phyloP scores from a whole-genome alignment of 2,329 filamentous ascomycete genomes.

The Botrytis deweyae region DNA sequence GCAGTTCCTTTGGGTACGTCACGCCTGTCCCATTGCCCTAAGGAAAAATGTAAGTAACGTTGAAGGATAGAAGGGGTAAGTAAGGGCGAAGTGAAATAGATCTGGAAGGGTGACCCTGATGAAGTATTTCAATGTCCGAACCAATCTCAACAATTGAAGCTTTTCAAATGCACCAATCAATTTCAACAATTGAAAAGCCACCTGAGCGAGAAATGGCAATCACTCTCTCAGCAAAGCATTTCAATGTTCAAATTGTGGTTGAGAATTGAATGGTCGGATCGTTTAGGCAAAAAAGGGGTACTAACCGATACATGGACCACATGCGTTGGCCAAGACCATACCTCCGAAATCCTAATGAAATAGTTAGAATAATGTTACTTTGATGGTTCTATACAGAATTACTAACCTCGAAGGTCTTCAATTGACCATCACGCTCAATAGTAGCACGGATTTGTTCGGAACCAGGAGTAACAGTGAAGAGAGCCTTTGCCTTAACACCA shows the following conservation, averaged over 20 bases:
- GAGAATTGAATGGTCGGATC: neutral
- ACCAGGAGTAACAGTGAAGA: conserved; percentile 94
- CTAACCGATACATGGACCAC: conserved; percentile 79
- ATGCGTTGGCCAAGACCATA: conserved; percentile 92
- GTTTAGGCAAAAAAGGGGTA: conserved; percentile 1
- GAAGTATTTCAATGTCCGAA: neutral
- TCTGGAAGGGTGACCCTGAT: neutral
- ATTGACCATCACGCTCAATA: conserved; percentile 76
- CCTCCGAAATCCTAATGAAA: conserved; percentile 71
- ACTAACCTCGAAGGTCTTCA: conserved; percentile 76
- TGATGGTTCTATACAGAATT: neutral
- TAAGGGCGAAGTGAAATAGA: too few species aligned
- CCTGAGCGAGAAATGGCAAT: neutral
- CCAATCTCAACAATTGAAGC: neutral
- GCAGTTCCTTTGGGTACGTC: conserved; percentile 67
- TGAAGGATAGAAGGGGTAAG: too few species aligned
- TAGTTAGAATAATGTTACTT: neutral
- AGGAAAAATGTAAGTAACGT: neutral
- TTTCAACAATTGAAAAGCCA: neutral
- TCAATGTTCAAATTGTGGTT: neutral
- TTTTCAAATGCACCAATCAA: neutral
- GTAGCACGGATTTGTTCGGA: conserved; percentile 96
- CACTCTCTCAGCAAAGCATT: neutral
- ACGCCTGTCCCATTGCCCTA: conserved; percentile 86
- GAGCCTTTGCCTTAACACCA: conserved; percentile 87